Base-by-base conservation (phyloP, 148 eudicot species). In the Nepenthes mirabilis region DNA sequence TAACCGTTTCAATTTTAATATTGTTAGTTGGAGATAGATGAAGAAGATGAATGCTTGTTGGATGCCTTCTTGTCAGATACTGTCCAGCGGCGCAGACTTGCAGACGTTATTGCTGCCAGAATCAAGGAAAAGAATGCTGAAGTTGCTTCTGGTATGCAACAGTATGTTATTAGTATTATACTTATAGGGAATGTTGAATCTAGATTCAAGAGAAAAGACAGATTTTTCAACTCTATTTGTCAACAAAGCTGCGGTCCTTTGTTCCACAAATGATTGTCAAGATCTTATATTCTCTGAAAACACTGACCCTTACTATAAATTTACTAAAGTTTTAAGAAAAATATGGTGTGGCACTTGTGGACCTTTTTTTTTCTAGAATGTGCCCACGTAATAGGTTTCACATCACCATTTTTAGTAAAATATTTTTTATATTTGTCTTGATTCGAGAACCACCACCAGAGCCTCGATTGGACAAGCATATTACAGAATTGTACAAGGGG, bases 401-500 rank as follows among this genome's bases (percentile, higher is more conserved):
- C 3, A 51, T n/a, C n/a, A 51, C 3, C 11, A 14, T 64, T 56
- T 65, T 56, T 13, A 47, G 6, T 48, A n/a, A n/a, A n/a, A n/a
- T 14, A 14, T n/a, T 51, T 6, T 35, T 13, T 51, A 9, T 14
- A 49, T 50, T 56, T 66, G 10, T 49, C 49, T 58, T 67, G 43
- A 34, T 64, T 68, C 9, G 74, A 83, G 90, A 77, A 58, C 72
- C 36, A 14, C 73, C 67, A 37, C 79, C 82, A 1, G 37, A 68
- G 40, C 85, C 85, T 6, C 82, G 86, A 70, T 59, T 88, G 74
- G 89, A 86, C 63, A 77, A 74, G 57, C 74, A 77, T 9, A 55
- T 88, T 61, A 73, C 88, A 63, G 95, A 88, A 56, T 55, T 82
- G 45, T 88, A 83, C 79, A 93, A 88, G 70, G 74, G 85, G 98